A percentile compares a stretch with the other conserved stretches of the same genome.
These are phyloP conservation scores for Blumeria graminis DNA, from an alignment of 2,329 filamentous ascomycete genomes.

Conservation along the genomic window DNA sequence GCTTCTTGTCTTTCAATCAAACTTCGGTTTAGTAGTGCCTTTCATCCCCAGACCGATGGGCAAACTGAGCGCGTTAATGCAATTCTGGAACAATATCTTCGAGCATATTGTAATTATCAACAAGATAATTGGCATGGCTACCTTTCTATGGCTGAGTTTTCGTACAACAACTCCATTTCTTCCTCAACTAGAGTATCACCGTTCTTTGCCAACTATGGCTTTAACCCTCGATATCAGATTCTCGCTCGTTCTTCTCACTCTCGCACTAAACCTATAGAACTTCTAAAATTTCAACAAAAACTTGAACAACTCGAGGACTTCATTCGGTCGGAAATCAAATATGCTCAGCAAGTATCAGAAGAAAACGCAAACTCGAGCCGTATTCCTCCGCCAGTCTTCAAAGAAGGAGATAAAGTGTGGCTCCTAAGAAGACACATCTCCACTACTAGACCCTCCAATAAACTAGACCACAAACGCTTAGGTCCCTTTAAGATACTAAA, in stretches of 20 bases:
- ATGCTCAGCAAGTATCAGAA: neutral
- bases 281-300: neutral
- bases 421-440: neutral
- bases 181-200: neutral
- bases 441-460: neutral
- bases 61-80: neutral
- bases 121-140: neutral
- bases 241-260: neutral
- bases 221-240: neutral
- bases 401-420: slow-evolving; percentile 1
- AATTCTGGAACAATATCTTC: neutral
- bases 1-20: neutral
- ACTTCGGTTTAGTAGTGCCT: neutral
- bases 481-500: slow-evolving; percentile 1
- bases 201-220: neutral
- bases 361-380: neutral
- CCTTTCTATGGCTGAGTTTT: neutral
- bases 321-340: neutral
- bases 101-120: neutral
- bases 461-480: slow-evolving; percentile 1
- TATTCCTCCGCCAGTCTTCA: neutral
- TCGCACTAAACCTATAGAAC: neutral
- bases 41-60: neutral
- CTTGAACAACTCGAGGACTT: neutral
- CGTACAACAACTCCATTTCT: neutral